phyloP scores from a whole-genome alignment of 1,284 basidiomycete genomes.

The Leccinum insolens region DNA sequence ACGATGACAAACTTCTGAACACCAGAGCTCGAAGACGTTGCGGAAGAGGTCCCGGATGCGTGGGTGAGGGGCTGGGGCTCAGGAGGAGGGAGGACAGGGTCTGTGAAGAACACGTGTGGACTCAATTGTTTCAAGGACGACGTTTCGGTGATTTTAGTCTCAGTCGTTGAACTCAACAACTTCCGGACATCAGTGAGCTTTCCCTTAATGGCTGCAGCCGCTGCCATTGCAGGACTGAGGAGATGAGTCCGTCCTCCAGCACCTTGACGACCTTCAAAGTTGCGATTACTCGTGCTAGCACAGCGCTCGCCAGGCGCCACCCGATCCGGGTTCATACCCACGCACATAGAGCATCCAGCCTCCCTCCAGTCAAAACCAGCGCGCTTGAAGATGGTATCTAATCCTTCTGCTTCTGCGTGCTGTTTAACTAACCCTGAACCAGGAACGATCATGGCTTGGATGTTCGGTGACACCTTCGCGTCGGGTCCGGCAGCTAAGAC shows the following conservation, averaged over 20 bases:
- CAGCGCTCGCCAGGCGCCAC: constrained; percentile 89
- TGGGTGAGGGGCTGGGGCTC: constrained; percentile 48
- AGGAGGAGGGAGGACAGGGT: constrained; percentile 72
- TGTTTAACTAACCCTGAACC: no score
- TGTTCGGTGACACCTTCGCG: no score
- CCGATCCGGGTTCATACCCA: constrained; percentile 43
- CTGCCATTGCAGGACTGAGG: constrained; percentile 95
- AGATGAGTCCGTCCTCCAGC: constrained; percentile 94
- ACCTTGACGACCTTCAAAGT: constrained; percentile 82
- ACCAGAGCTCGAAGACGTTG: constrained; percentile 56
- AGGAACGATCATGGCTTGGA: no score
- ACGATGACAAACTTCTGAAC: constrained; percentile 81
- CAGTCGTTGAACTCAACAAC: constrained; percentile 59
- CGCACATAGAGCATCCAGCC: no score
- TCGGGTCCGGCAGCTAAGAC: no score
- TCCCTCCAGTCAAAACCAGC: no score
- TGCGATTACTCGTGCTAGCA: constrained; percentile 95
- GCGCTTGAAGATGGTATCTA: no score
- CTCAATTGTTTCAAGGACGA: constrained; percentile 69
- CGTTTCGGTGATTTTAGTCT: constrained; percentile 46
- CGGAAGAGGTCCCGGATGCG: constrained; percentile 35
- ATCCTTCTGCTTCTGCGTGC: no score
- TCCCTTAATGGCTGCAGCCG: constrained; percentile 90
- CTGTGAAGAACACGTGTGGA: constrained; percentile 77
- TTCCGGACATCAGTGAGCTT: constrained; percentile 89